These are phyloP conservation scores for Oryza punctata DNA, from an alignment of 176 grass and related monocot species.

Conservation along the genomic window DNA sequence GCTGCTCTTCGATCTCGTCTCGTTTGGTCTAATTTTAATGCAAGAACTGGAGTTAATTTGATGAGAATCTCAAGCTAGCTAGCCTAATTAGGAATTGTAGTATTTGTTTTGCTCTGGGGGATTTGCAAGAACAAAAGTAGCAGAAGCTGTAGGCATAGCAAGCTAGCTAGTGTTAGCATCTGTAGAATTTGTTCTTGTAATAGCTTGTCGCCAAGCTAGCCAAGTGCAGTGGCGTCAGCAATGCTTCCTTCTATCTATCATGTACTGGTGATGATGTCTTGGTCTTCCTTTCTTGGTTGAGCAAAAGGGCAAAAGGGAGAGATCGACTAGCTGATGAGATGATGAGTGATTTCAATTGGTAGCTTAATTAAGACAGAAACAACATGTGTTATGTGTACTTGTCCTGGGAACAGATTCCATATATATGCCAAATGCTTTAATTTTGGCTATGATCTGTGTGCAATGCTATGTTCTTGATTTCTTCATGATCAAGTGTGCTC, in stretches of 20 bases:
- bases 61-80: conserved; percentile 23
- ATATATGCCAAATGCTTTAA: conserved; percentile 14
- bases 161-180: conserved; percentile 5
- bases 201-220: conserved; percentile 23
- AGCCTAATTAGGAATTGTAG: background rate
- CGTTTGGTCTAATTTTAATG: background rate
- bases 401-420: background rate
- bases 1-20: background rate
- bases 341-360: conserved; percentile 38
- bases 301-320: conserved; percentile 5
- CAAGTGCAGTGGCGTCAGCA: background rate
- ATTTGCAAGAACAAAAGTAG: conserved; percentile 36
- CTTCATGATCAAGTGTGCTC: background rate
- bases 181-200: conserved; percentile 47
- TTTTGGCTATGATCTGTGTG: background rate
- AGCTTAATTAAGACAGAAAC: conserved; percentile 41
- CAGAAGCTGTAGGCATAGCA: conserved; percentile 30
- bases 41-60: conserved; percentile 1
- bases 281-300: conserved; percentile 23
- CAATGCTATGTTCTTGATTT: background rate
- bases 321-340: background rate
- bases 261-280: background rate
- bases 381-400: conserved; percentile 11
- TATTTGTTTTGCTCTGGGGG: conserved; percentile 10
- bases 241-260: conserved; percentile 21